Percentiles rank a stretch among this genome's conserved stretches.
phyloP scores from a whole-genome alignment of 768 basidiomycete species.

The Cystobasidium tubakii region DNA sequence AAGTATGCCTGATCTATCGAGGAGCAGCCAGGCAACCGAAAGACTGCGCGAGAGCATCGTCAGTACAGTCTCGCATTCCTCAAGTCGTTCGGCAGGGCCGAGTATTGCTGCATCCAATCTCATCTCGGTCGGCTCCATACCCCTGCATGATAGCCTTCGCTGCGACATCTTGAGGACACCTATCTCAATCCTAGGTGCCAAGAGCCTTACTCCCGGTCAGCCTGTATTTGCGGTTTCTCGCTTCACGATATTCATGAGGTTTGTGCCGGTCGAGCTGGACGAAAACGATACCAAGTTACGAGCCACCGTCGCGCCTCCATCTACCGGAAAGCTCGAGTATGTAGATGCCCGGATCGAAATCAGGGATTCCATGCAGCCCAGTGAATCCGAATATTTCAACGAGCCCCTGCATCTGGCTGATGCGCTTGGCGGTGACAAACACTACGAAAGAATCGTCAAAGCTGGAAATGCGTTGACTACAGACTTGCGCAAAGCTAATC shows the following conservation, averaged over 20 bases:
- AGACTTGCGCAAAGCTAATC: conserved; percentile 26
- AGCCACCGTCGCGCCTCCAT: background rate
- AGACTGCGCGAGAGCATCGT: background rate
- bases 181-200: background rate
- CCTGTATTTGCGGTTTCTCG: conserved; percentile 21
- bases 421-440: conserved; percentile 18
- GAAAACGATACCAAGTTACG: conserved; percentile 6
- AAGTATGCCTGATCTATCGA: background rate
- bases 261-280: conserved; percentile 7
- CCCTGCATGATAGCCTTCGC: conserved; percentile 25
- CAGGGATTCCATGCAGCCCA: conserved; percentile 7
- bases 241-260: conserved; percentile 12
- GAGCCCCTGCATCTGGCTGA: conserved; percentile 29
- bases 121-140: conserved; percentile 24
- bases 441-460: conserved; percentile 29
- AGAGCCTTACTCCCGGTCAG: conserved; percentile 18
- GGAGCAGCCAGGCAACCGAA: background rate
- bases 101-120: background rate
- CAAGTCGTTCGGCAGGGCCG: background rate
- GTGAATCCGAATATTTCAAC: background rate
- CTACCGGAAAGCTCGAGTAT: conserved; percentile 14
- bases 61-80: background rate
- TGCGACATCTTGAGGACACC: conserved; percentile 31
- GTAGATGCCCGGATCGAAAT: conserved; percentile 27
- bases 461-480: conserved; percentile 10